These are phyloP conservation scores for Ziziphus jujuba DNA, from an alignment of 306 rosid species.

Conservation along the genomic window DNA sequence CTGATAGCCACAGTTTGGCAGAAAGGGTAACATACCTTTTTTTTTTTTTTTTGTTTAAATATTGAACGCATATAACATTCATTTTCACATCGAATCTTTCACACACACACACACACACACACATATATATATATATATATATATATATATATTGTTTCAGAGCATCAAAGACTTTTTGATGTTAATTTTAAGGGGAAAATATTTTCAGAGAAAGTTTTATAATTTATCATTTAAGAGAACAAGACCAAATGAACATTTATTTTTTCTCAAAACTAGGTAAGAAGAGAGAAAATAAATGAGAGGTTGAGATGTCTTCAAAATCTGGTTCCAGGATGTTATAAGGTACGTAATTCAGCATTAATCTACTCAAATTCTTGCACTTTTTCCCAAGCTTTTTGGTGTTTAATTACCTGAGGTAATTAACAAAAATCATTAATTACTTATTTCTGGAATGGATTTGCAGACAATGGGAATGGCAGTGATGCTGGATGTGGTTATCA, in stretches of 20 bases:
- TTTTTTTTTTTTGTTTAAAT: not conserved
- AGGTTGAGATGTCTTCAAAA: constrained; percentile 55
- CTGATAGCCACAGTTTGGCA: constrained; percentile 69
- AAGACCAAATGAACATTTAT: no score
- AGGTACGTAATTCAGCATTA: constrained; percentile 29
- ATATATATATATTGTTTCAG: not conserved
- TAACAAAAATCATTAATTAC: not conserved
- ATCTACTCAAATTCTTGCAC: not conserved
- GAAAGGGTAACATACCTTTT: constrained; percentile 46
- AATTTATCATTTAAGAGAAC: not conserved
- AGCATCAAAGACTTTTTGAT: no score
- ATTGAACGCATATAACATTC: not conserved
- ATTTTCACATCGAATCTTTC: not conserved
- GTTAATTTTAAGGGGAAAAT: no score
- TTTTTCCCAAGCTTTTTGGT: not conserved
- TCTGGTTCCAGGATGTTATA: constrained; percentile 66
- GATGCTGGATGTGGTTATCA: constrained; percentile 68
- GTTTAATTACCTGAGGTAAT: not conserved
- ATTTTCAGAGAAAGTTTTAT: not conserved
- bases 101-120: no score
- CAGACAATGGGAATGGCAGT: constrained; percentile 80
- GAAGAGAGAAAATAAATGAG: constrained; percentile 66
- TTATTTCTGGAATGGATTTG: not conserved
- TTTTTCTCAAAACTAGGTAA: constrained; percentile 29
- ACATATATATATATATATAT: no score